Percentiles rank a stretch among this genome's conserved stretches.
phyloP scores from a whole-genome alignment of 805 yeast species.

The Schizosaccharomyces osmophilus region DNA sequence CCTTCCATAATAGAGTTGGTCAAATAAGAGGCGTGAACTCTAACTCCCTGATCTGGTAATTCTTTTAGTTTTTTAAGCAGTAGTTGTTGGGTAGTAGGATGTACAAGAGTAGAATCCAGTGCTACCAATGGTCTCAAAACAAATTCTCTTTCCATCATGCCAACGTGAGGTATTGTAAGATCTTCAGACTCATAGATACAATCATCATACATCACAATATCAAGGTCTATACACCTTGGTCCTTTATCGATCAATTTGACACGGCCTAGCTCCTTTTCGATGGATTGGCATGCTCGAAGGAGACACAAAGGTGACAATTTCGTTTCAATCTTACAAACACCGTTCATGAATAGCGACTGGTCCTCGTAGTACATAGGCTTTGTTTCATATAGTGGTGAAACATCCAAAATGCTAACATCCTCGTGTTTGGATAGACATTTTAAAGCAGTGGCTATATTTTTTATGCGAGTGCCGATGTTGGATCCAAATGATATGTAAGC shows the following conservation, averaged over 20 bases:
- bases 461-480: constrained; percentile 48
- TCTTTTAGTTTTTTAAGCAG: constrained; percentile 22
- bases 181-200: constrained; percentile 12
- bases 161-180: constrained; percentile 60
- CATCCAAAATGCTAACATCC: constrained; percentile 25
- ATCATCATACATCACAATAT: constrained; percentile 47
- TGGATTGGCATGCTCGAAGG: constrained; percentile 35
- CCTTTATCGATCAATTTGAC: constrained; percentile 70
- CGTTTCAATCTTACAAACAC: constrained; percentile 49
- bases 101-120: constrained; percentile 29
- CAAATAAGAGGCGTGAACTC: neutral
- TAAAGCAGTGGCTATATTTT: constrained; percentile 35
- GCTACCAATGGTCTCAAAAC: constrained; percentile 79
- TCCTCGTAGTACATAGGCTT: constrained; percentile 77
- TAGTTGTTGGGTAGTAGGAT: constrained; percentile 35
- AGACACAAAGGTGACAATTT: constrained; percentile 37
- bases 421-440: constrained; percentile 18
- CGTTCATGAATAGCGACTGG: constrained; percentile 66
- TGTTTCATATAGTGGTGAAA: constrained; percentile 65
- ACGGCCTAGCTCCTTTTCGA: constrained; percentile 48
- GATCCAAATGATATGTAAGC: constrained; percentile 78
- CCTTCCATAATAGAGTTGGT: neutral
- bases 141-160: constrained; percentile 74
- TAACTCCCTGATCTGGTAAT: neutral
- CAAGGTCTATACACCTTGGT: constrained; percentile 77